phyloP scores from a whole-genome alignment of 73 alveolate genomes.

The Stentor coeruleus region DNA sequence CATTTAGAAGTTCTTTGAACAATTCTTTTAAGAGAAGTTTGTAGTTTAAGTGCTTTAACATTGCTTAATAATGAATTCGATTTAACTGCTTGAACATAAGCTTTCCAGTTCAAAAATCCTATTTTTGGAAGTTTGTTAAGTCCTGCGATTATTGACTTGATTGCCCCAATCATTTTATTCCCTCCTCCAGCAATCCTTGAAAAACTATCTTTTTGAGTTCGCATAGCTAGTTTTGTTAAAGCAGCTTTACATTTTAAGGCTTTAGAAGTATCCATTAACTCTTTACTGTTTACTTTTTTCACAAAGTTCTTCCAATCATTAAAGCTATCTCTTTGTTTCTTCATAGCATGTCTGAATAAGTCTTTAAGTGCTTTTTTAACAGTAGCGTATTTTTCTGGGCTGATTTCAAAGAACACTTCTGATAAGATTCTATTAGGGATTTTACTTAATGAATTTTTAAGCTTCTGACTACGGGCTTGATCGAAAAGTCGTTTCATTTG shows the following conservation, averaged over 20 bases:
- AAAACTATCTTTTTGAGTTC: neutral
- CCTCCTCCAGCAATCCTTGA: slow-evolving; percentile 19
- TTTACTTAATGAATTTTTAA: neutral
- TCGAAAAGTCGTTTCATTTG: neutral
- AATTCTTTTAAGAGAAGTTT: neutral
- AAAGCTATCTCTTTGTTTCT: neutral
- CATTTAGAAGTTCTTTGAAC: neutral
- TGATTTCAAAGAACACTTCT: neutral
- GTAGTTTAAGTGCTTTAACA: neutral
- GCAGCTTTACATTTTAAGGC: neutral
- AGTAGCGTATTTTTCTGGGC: neutral
- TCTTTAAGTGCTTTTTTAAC: neutral
- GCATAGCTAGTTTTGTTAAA: neutral
- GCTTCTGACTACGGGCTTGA: neutral
- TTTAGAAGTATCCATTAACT: neutral
- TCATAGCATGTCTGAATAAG: neutral
- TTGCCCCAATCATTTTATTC: neutral
- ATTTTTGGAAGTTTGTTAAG: too few species aligned
- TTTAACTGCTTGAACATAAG: neutral
- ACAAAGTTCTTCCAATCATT: slow-evolving; percentile 1
- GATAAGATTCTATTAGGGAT: slow-evolving; percentile 3
- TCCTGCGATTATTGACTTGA: neutral
- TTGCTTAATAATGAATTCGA: neutral
- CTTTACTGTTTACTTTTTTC: neutral
- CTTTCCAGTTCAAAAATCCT: neutral